Conservation (phyloP, 495 filamentous ascomycete species). For the Parachaetomium inaequale region DNA sequence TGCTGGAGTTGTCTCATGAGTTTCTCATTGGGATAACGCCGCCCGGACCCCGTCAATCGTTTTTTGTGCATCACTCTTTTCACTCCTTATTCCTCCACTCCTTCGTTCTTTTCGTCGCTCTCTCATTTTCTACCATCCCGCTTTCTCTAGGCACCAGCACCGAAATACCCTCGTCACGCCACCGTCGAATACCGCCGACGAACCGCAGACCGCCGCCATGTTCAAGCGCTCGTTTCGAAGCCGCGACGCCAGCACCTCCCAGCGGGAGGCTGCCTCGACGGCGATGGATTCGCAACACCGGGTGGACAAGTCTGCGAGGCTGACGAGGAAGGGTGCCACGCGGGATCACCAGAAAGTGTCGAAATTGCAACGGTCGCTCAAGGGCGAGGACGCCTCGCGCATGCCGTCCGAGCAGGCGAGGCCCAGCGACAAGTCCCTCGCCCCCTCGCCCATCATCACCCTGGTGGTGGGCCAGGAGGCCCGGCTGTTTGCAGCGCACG, state of each 20-base stretch:
- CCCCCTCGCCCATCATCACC: conserved; percentile 74
- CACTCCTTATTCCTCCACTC: conserved; percentile 28
- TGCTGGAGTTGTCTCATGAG: conserved; percentile 43
- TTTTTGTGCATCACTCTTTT: conserved; percentile 46
- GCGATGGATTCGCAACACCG: conserved; percentile 49
- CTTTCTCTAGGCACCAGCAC: conserved; percentile 28
- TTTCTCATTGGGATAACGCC: conserved; percentile 42
- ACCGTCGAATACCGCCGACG: conserved; percentile 13
- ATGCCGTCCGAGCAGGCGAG: conserved; percentile 42
- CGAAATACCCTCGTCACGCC: conserved; percentile 21
- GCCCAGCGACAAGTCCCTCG: conserved; percentile 40
- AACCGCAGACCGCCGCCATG: conserved; percentile 55
- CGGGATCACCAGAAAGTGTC: conserved; percentile 66
- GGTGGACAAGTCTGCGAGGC: conserved; percentile 73
- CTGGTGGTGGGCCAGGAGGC: conserved; percentile 74
- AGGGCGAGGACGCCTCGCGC: conserved; percentile 33
- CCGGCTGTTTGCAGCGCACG: conserved; percentile 87
- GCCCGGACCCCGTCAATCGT: conserved; percentile 51
- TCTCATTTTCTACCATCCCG: conserved; percentile 38
- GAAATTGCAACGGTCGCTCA: conserved; percentile 62
- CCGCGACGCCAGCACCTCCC: conserved; percentile 45
- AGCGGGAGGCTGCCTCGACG: conserved; percentile 31
- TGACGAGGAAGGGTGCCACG: conserved; percentile 63
- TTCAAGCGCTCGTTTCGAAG: conserved; percentile 80
- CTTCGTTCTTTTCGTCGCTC: conserved; percentile 47